Conservation (phyloP, 2,329 filamentous ascomycete species). For the Fusarium secorum region DNA sequence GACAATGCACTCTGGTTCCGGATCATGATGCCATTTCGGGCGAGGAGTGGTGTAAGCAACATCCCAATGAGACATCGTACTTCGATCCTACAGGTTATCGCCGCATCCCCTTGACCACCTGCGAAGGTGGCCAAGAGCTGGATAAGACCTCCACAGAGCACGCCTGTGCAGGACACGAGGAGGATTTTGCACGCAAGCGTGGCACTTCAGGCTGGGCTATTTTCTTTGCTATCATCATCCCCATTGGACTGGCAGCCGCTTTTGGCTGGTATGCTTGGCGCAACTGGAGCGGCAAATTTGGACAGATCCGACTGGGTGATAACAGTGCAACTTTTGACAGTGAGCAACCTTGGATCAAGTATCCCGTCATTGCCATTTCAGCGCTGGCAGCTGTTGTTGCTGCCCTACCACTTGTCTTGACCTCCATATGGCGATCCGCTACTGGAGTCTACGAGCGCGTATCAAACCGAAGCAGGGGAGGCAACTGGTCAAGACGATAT, state of each 20-base stretch:
- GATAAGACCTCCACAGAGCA: conserved; percentile 68
- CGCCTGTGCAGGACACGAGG: conserved; percentile 79
- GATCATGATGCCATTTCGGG: conserved; percentile 70
- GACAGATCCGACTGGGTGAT: conserved; percentile 89
- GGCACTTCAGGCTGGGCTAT: conserved; percentile 75
- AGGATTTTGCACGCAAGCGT: conserved; percentile 78
- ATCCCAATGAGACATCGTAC: conserved; percentile 79
- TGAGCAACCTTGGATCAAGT: conserved; percentile 80
- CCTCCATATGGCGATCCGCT: conserved; percentile 74
- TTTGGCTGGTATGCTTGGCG: conserved; percentile 86
- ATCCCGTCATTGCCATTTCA: conserved; percentile 78
- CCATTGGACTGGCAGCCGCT: conserved; percentile 73
- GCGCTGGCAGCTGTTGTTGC: conserved; percentile 67
- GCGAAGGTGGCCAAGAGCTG: conserved; percentile 75
- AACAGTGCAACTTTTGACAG: conserved; percentile 63
- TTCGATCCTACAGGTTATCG: conserved; percentile 89
- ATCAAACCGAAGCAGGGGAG: conserved; percentile 57
- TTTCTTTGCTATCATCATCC: conserved; percentile 85
- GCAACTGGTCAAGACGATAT: conserved; percentile 71
- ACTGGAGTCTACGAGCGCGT: conserved; percentile 61
- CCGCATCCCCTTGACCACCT: conserved; percentile 88
- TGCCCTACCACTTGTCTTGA: conserved; percentile 74
- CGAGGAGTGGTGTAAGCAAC: conserved; percentile 59
- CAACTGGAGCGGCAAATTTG: conserved; percentile 90
- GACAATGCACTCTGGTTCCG: conserved; percentile 77